Conservation (phyloP, 1,139 yeast species). For the Hansenula sp. region DNA sequence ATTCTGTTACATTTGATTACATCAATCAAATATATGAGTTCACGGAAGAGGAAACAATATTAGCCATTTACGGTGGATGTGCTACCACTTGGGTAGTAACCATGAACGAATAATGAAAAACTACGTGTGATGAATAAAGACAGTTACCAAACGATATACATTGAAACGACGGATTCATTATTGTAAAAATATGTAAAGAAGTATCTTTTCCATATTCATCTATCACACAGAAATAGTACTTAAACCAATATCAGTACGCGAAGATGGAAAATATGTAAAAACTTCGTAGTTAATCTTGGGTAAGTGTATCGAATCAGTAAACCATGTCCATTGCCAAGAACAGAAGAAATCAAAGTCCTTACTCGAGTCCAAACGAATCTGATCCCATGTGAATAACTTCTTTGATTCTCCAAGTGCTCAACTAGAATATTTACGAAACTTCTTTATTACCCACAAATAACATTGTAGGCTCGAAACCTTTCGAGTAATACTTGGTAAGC, state of each 20-base stretch:
- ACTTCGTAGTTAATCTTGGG: conserved; percentile 57
- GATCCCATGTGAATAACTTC: conserved; percentile 2
- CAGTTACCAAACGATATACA: conserved; percentile 15
- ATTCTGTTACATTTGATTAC: conserved; percentile 35
- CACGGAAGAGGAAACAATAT: conserved; percentile 21
- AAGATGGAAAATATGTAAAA: conserved; percentile 80
- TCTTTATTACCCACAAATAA: conserved; percentile 11
- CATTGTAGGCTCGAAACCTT: conserved; percentile 11
- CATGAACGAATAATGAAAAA: background rate
- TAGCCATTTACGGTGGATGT: conserved; percentile 40
- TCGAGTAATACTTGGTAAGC: conserved; percentile 3
- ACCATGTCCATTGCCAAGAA: conserved; percentile 8
- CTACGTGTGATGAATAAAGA: conserved; percentile 15
- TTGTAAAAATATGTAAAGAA: conserved; percentile 52
- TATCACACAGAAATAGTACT: conserved; percentile 32
- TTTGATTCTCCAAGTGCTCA: background rate
- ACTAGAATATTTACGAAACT: conserved; percentile 2
- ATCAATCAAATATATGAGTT: conserved; percentile 35
- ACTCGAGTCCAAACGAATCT: conserved; percentile 7
- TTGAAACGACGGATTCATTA: background rate
- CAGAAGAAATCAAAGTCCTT: background rate
- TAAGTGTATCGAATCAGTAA: conserved; percentile 48
- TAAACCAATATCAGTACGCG: conserved; percentile 38
- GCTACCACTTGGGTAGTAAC: conserved; percentile 40
- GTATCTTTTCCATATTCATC: conserved; percentile 80